Evolutionary conservation across 768 basidiomycete species (phyloP).

Genomic region (Rhodotorula diobovata): DNA sequence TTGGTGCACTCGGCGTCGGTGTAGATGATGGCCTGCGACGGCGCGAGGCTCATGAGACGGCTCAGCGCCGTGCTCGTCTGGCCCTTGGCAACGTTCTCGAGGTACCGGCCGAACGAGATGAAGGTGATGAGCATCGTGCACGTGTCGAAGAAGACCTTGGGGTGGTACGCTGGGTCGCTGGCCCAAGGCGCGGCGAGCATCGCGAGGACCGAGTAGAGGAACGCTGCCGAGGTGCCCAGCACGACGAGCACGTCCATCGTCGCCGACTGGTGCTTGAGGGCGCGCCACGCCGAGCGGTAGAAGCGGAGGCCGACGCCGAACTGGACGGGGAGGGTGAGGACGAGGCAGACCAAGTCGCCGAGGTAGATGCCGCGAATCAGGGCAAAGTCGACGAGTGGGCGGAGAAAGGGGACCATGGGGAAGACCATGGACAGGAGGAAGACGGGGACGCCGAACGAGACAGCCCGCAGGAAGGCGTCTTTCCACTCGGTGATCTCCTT

Average conservation of each 20-base stretch:
- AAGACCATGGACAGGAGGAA: conserved; percentile 87
- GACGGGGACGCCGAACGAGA: conserved; percentile 82
- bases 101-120: conserved; percentile 86
- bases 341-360: conserved; percentile 69
- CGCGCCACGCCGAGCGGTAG: conserved; percentile 83
- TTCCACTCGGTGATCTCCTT: conserved; percentile 92
- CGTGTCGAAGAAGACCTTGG: conserved; percentile 93
- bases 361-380: conserved; percentile 69
- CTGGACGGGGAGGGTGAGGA: conserved; percentile 84
- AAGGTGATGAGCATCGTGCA: conserved; percentile 98
- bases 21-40: conserved; percentile 93
- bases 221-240: conserved; percentile 89
- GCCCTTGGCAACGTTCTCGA: conserved; percentile 95
- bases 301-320: conserved; percentile 85
- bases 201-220: conserved; percentile 74
- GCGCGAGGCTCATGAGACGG: conserved; percentile 90
- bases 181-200: conserved; percentile 58
- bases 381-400: conserved; percentile 53
- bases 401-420: conserved; percentile 62
- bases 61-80: conserved; percentile 94
- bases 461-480: conserved; percentile 65
- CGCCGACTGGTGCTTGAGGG: conserved; percentile 77
- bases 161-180: conserved; percentile 62
- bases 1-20: conserved; percentile 64
- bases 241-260: conserved; percentile 99